phyloP scores from a whole-genome alignment of 352 stramenopile species.

The Phytophthora cryptogea region DNA sequence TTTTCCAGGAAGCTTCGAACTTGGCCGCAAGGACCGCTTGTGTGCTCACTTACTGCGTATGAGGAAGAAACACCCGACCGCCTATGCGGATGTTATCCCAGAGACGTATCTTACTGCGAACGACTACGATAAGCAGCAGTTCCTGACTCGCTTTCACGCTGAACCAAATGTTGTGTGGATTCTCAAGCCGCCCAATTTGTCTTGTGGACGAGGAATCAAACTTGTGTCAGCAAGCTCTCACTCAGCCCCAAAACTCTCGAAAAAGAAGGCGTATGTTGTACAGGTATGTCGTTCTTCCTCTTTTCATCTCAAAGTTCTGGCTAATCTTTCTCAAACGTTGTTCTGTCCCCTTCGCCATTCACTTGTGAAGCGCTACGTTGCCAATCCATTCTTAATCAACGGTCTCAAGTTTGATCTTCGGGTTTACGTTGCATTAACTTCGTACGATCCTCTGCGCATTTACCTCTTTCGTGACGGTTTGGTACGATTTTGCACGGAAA shows the following conservation, averaged over 20 bases:
- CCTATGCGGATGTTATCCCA: constrained; percentile 62
- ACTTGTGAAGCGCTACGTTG: constrained; percentile 72
- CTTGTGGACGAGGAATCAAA: constrained; percentile 79
- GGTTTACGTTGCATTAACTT: constrained; percentile 91
- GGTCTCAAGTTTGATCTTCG: constrained; percentile 92
- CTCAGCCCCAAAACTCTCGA: constrained; percentile 52
- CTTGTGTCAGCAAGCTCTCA: constrained; percentile 53
- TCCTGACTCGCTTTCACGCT: constrained; percentile 50
- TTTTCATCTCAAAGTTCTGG: neutral
- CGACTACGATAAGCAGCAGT: constrained; percentile 73
- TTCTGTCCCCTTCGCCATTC: neutral
- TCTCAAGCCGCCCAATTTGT: constrained; percentile 80
- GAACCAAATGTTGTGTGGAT: constrained; percentile 71
- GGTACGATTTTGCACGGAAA: constrained; percentile 87
- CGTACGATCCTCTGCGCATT: constrained; percentile 80
- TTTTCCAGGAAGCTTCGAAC: constrained; percentile 77
- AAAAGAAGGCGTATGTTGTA: constrained; percentile 74
- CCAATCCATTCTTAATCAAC: constrained; percentile 85
- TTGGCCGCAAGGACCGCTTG: constrained; percentile 76
- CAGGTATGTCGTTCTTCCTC: constrained; percentile 35
- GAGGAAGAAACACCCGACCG: constrained; percentile 56
- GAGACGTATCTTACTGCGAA: constrained; percentile 77
- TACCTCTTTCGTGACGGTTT: constrained; percentile 90
- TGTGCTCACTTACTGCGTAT: constrained; percentile 66
- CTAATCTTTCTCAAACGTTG: neutral